Percentiles rank a stretch among this genome's conserved stretches.
These are phyloP conservation scores for Gossypium schwendimanii DNA, from an alignment of 441 rosid species.

Conservation along the genomic window DNA sequence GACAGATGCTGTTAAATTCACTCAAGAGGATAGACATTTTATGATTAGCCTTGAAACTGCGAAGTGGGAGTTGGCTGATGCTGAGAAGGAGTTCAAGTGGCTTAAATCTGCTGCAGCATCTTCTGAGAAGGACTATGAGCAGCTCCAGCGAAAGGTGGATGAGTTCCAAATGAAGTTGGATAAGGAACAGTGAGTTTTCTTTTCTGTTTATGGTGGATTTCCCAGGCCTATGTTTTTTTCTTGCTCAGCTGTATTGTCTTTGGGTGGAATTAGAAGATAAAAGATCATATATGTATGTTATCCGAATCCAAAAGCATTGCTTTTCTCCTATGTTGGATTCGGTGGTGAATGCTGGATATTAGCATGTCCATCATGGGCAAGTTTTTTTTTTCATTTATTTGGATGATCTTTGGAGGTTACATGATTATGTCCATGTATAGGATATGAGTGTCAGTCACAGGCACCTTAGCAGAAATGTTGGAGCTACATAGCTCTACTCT, in stretches of 20 bases:
- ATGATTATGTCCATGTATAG: not conserved
- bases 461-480: not conserved
- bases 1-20: conserved; percentile 53
- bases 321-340: not conserved
- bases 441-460: not conserved
- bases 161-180: conserved; percentile 51
- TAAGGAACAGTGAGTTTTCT: conserved; percentile 52
- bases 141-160: conserved; percentile 50
- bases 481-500: not conserved
- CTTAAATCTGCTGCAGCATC: conserved; percentile 63
- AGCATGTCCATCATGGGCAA: not conserved
- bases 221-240: not conserved
- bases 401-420: not conserved
- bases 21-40: conserved; percentile 73
- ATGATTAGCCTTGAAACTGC: conserved; percentile 54
- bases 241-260: not conserved
- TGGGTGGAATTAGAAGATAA: not conserved
- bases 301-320: not conserved
- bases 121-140: conserved; percentile 81
- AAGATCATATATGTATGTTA: not conserved
- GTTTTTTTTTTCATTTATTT: not conserved
- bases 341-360: not conserved
- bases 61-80: conserved; percentile 74
- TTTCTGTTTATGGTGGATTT: not conserved
- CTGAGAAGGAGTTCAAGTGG: conserved; percentile 86